These are phyloP conservation scores for Amauroascus verrucosus DNA, from an alignment of 2,329 filamentous ascomycete species.

Conservation along the genomic window DNA sequence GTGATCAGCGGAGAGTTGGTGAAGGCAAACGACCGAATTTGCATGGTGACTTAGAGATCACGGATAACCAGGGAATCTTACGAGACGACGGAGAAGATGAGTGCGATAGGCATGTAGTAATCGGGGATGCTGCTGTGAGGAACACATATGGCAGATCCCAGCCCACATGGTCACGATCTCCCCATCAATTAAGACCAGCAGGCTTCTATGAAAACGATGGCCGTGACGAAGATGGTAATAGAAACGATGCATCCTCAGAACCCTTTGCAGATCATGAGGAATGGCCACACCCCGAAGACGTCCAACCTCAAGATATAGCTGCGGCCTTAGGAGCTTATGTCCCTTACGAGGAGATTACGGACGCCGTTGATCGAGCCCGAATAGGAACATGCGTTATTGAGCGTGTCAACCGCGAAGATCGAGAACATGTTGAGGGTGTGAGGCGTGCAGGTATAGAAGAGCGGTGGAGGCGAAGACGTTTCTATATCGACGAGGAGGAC, in stretches of 20 bases:
- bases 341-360: constrained; percentile 34
- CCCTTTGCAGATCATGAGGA: constrained; percentile 16
- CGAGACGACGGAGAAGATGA: constrained; percentile 52
- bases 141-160: constrained; percentile 28
- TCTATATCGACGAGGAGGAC: constrained; percentile 80
- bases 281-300: constrained; percentile 34
- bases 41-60: constrained; percentile 55
- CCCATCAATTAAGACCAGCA: constrained; percentile 9
- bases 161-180: constrained; percentile 13
- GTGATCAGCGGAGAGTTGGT: constrained; percentile 50
- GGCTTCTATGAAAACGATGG: not conserved
- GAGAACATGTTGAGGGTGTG: constrained; percentile 29
- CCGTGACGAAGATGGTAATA: constrained; percentile 17
- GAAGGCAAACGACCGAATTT: constrained; percentile 56
- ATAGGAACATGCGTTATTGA: constrained; percentile 31
- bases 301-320: constrained; percentile 34
- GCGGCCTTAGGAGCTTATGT: constrained; percentile 35
- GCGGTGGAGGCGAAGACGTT: constrained; percentile 65
- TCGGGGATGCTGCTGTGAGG: constrained; percentile 40
- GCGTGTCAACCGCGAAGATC: constrained; percentile 30
- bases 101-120: constrained; percentile 50
- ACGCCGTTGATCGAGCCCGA: constrained; percentile 33
- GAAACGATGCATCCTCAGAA: constrained; percentile 13
- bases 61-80: constrained; percentile 51
- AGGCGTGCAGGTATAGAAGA: constrained; percentile 47